phyloP scores from a whole-genome alignment of 352 stramenopile genomes.

The Phytophthora sp. region DNA sequence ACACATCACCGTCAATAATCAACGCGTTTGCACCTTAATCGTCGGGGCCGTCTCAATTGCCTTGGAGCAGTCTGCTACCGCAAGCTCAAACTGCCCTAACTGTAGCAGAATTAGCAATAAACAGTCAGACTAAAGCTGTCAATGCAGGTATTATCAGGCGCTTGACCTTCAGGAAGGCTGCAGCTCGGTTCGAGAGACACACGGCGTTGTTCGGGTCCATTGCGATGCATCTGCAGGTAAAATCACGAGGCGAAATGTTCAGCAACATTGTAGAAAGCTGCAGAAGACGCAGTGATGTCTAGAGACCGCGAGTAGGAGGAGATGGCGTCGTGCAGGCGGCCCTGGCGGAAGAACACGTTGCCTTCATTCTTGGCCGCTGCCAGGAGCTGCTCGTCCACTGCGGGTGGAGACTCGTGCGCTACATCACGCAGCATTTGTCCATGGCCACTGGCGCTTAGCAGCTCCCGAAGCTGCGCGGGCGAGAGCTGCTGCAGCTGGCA shows the following conservation, averaged over 20 bases:
- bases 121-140: no score
- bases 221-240: conserved; percentile 48
- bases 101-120: conserved; percentile 23
- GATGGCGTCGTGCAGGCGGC: conserved; percentile 43
- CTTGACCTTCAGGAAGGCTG: conserved; percentile 72
- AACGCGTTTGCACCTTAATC: conserved; percentile 55
- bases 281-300: not conserved
- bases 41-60: conserved; percentile 50
- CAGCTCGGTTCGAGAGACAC: conserved; percentile 72
- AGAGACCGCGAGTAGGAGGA: conserved; percentile 54
- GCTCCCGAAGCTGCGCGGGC: conserved; percentile 32
- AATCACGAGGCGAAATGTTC: not conserved
- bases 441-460: conserved; percentile 45
- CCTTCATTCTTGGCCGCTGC: conserved; percentile 48
- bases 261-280: not conserved
- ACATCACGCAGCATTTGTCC: conserved; percentile 21
- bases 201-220: conserved; percentile 45
- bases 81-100: conserved; percentile 47
- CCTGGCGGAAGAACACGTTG: conserved; percentile 59
- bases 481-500: conserved; percentile 46
- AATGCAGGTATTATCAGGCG: no score
- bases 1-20: not conserved
- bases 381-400: conserved; percentile 43
- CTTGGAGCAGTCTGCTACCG: conserved; percentile 53
- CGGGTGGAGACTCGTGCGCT: not conserved